Evolutionary conservation across 225 moss, liverwort and hornwort genomes (phyloP), one percentile per base, ranked within the genome.

Genomic region (Antitrichia curtipendula): DNA sequence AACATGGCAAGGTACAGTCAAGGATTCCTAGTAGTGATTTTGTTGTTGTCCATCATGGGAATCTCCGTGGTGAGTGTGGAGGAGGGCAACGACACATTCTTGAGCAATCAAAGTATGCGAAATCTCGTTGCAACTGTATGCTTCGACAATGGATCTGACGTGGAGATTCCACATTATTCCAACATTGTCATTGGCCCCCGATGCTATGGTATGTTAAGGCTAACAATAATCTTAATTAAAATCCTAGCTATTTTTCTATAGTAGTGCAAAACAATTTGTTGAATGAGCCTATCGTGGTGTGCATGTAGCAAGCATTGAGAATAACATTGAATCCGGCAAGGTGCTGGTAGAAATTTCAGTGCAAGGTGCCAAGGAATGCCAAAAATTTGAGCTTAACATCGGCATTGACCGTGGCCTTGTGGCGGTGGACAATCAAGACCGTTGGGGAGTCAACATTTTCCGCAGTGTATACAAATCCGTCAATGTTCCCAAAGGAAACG

Each of bases 81-180:
- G 50, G 89, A 91, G 4, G 83, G 43, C 17, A 90, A 90, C 34
- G 86, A 90, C 75, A 88, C 87, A 3, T 91, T 88, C 60, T 68
- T 90, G 23, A 90, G 90, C 83, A 91, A 90, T 69, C 88, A 83
- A 47, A 90, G 91, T 16, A 91, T 91, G 91, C 88, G 83, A 47
- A 91, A 90, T 68, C 74, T 90, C 25, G 75, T 91, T 52, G 91
- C 83, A 8, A 88, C 65, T 2, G 88, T 90, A 49, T 62, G 60
- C 85, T 91, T 91, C 41, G 88, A 90, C 74, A 91, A 90, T 9
- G 90, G 90, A 52, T 86, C 86, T 7, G 69, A 75, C 40, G 54
- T 49, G 34, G 36, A 85, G 41, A 87, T 90, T 52, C 88, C 90
- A 20, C 83, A 83, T 27, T 90, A 90, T 69, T 68, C 86, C 21